Evolutionary conservation across 2,329 filamentous ascomycete genomes (phyloP).

Genomic region (Ophiostoma ulmi): DNA sequence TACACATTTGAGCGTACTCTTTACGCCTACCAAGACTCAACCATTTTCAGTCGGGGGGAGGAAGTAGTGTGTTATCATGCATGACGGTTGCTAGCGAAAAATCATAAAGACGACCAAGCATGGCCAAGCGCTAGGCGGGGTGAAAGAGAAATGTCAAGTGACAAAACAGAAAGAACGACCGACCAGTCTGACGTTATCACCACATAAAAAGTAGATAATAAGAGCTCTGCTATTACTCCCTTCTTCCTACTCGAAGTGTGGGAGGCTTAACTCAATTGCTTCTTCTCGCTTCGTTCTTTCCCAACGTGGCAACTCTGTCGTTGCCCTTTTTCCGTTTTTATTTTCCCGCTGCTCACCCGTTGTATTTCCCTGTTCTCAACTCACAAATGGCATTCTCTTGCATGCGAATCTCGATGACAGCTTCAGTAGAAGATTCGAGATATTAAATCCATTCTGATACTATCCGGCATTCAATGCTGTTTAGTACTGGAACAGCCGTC

Average conservation of each 20-base stretch:
- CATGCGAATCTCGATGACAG: slow-evolving; percentile 4
- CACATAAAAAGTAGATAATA: background rate
- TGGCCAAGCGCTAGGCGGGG: background rate
- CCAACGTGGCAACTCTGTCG: background rate
- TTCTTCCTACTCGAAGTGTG: background rate
- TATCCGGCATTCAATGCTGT: background rate
- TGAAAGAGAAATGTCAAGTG: background rate
- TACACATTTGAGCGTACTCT: background rate
- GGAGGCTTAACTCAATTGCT: background rate
- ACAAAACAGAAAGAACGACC: background rate
- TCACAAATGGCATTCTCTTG: background rate
- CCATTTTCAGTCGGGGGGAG: background rate
- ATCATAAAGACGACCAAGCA: background rate
- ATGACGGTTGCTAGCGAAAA: background rate
- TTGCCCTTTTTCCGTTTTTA: background rate
- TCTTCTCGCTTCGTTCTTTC: background rate
- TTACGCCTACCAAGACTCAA: background rate
- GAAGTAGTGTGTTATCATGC: background rate
- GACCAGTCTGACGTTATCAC: background rate
- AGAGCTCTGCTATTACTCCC: slow-evolving; percentile 3
- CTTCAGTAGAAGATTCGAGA: background rate
- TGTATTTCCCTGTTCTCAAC: background rate
- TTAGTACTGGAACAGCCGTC: background rate
- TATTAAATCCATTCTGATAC: background rate
- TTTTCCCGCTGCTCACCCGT: background rate